Evolutionary conservation across 2,329 filamentous ascomycete species (phyloP), one percentile per base, ranked within the genome.

Genomic region (Botrytis deweyae): DNA sequence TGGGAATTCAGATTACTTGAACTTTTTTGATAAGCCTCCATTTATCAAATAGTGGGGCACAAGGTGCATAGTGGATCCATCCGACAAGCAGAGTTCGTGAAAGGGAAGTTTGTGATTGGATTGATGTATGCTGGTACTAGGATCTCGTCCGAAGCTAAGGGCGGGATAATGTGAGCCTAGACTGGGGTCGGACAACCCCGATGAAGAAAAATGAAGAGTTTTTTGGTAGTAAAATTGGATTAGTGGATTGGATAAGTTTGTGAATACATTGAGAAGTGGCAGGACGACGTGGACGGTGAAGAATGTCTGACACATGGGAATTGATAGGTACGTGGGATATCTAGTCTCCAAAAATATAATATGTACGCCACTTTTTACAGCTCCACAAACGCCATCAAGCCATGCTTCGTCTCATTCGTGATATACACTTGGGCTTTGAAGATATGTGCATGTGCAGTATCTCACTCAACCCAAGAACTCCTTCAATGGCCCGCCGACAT

Each of bases 401-500:
- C 70, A 72, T 36, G 38, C 38, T 36, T 72, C 46, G 46, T 72
- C 46, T 72, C 38, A 67, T 67, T 55, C 62, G 38, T 67, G 63
- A 67, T 44, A 58, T 66, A 58, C 40, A 72, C n/a, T 42, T 33
- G 29, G 46, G 25, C 14, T 42, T 72, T 42, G 12, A 8, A 44
- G 62, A 55, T n/a, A 40, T 22, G 33, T 61, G 40, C 22, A 38
- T 22, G 33, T 61, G 52, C 16, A 38, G 20, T 38, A 62, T 38
- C n/a, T 49, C 68, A 9, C 52, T 73, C 36, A 73, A 40, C 87
- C 88, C 78, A 99, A 82, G 82, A 99, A 99, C 78, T 88, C 88
- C 79, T 90, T 90, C 65, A 99, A 85, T 68, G 91, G 93, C 0
- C 94, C 94, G 6, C 96, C 96, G 68, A 99, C 93, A 78, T 97